Base-by-base conservation (phyloP, 371 early-diverging fungal genomes). In the Quaeritorhiza haematococci region DNA sequence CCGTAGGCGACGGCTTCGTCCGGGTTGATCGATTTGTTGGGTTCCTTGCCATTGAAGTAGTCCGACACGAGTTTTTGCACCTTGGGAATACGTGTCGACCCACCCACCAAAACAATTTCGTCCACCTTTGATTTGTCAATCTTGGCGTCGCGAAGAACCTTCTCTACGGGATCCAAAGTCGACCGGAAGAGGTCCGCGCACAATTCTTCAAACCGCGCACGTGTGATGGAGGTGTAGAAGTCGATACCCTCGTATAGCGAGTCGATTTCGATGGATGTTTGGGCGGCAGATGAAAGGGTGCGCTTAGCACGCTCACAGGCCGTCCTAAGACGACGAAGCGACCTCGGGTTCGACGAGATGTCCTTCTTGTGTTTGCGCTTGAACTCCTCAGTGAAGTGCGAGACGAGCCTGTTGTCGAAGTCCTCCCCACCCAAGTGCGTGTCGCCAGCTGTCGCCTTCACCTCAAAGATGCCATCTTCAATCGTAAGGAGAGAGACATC, bases 61-160 rank as follows among this genome's bases (percentile, higher is more conserved):
- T 98, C 98, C 26, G 88, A 85, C 62, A 99, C 87, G 63, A 98
- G 85, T 79, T 94, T 87, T 78, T 94, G 96, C 72, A 99, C 91
- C 89, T 94, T 97, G 83, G 99, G 99, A 77, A 99, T 99, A 88
- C 99, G 97, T 61, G 98, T 98, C 68, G 97, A 96, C 68, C 99
- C 98, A 77, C 99, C 99, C 63, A 98, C 99, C 38, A 99, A 82
- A 64, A 99, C 94, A 67, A 98, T 94, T 69, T 97, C 95, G 68
- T 95, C 78, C 64, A 99, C 91, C 54, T 80, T 65, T 66, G 79
- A 67, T 86, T 98, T 98, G 76, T 90, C 92, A 64, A 92, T 83
- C 89, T 93, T 93, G 74, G 94, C 72, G 75, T 94, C 95, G 57
- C 87, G 83, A 69, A 98, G 79, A 42, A 92, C 93, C 83, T 90